Percentiles rank a stretch among this genome's conserved stretches.
These are phyloP conservation scores for Pythium biforme DNA, from an alignment of 352 stramenopile species.

Conservation along the genomic window DNA sequence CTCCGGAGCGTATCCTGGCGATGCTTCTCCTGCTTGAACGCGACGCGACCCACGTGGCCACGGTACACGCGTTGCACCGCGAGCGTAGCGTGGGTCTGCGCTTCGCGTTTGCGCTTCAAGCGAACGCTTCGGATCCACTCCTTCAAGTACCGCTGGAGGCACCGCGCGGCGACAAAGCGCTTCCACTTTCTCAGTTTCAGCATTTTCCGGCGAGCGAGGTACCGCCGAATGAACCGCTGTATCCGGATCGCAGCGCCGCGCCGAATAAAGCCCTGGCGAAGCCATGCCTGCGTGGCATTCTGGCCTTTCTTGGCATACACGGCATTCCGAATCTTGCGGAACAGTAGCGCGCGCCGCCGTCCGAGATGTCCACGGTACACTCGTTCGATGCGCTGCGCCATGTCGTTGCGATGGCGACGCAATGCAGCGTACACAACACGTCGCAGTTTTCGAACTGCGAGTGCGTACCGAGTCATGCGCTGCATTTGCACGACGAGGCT, in stretches of 20 bases:
- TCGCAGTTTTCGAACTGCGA: slow-evolving; percentile 29
- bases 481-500: slow-evolving; percentile 40
- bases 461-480: slow-evolving; percentile 40
- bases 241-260: slow-evolving; percentile 43
- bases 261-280: slow-evolving; percentile 47
- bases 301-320: slow-evolving; percentile 49
- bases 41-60: slow-evolving; percentile 34
- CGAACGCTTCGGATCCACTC: slow-evolving; percentile 45
- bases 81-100: slow-evolving; percentile 32
- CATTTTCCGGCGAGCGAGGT: slow-evolving; percentile 41
- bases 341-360: slow-evolving; percentile 50
- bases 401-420: slow-evolving; percentile 29
- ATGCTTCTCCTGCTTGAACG: slow-evolving; percentile 31
- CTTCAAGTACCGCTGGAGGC: slow-evolving; percentile 52
- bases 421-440: slow-evolving; percentile 32
- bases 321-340: slow-evolving; percentile 64
- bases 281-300: slow-evolving; percentile 48
- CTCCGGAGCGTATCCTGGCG: slow-evolving; percentile 31
- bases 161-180: slow-evolving; percentile 38
- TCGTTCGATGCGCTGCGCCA: slow-evolving; percentile 41
- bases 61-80: slow-evolving; percentile 52
- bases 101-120: slow-evolving; percentile 33
- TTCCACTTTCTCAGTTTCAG: slow-evolving; percentile 45
- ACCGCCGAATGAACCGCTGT: slow-evolving; percentile 47
- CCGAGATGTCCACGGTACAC: slow-evolving; percentile 47